Evolutionary conservation across 2,329 filamentous ascomycete genomes (phyloP).

Genomic region (Zymoseptoria tritici): DNA sequence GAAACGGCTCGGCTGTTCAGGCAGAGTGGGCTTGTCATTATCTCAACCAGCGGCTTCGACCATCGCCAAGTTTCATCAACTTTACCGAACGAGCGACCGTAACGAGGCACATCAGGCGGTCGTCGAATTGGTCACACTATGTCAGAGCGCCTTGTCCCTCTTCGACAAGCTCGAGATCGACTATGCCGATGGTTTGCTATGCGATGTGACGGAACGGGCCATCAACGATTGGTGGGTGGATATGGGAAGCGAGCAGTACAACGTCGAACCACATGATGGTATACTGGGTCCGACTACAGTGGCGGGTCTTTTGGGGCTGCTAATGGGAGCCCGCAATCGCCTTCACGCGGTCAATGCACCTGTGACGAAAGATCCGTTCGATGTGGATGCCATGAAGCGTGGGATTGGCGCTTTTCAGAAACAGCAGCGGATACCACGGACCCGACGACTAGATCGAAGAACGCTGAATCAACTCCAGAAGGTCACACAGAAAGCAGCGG

Average conservation of each 20-base stretch:
- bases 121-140: slow-evolving; percentile 81
- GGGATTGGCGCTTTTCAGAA: slow-evolving; percentile 88
- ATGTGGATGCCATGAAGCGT: slow-evolving; percentile 71
- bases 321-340: slow-evolving; percentile 84
- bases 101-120: slow-evolving; percentile 72
- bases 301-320: slow-evolving; percentile 73
- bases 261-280: slow-evolving; percentile 84
- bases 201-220: slow-evolving; percentile 84
- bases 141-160: slow-evolving; percentile 78
- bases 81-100: slow-evolving; percentile 80
- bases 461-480: slow-evolving; percentile 75
- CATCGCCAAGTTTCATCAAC: slow-evolving; percentile 81
- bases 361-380: slow-evolving; percentile 85
- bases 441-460: slow-evolving; percentile 70
- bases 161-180: slow-evolving; percentile 83
- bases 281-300: slow-evolving; percentile 89
- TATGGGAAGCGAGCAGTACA: slow-evolving; percentile 85
- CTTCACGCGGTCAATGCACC: slow-evolving; percentile 78
- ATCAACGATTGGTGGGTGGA: slow-evolving; percentile 95
- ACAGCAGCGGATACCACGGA: slow-evolving; percentile 69
- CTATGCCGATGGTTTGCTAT: slow-evolving; percentile 86
- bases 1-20: slow-evolving; percentile 86
- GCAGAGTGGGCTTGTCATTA: slow-evolving; percentile 76
- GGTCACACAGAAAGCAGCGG: slow-evolving; percentile 82
- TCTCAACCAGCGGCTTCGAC: slow-evolving; percentile 71